Evolutionary conservation across 169 alveolate species (phyloP), one percentile per base, ranked within the genome.

Genomic region (Perkinsus marinus): DNA sequence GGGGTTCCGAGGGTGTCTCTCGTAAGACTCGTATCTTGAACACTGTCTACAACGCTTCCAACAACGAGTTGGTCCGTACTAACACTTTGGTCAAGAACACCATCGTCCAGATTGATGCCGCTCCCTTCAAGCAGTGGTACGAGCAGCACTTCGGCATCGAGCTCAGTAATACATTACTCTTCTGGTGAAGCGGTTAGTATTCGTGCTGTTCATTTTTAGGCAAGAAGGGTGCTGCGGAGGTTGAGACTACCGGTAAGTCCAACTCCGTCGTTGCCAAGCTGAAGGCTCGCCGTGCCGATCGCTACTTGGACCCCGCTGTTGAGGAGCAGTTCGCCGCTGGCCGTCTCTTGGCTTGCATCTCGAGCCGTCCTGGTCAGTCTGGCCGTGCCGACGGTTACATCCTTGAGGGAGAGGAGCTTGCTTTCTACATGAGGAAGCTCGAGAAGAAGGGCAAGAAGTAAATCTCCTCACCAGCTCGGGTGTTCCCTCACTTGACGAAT

Each of bases 1-100:
- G 99, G 99, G 98, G 98, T 39, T 94, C 99, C 69, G 99, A 98
- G 96, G 95, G 97, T 79, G 91, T 94, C 68, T 92, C 97, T 46
- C 92, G 97, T 47, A 98, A 97, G 95, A 96, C 99, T 91, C 98
- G 99, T 96, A 96, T 99, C 94, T 92, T 98, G 95, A 99, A 98
- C 92, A 99, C 98, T 93, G 99, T 98, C 90, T 99, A 98, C 98
- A 99, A 99, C 93, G 99, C 99, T 90, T 97, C 99, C 94, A 98
- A 98, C 97, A 99, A 99, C 97, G 99, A 99, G 96, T 95, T 98
- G 92, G 99, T 98, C 91, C 98, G 99, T 92, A 99, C 99, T 68
- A 98, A 98, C 96, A 98, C 99, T 39, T 94, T 99, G 93, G 99
- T 98, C 90, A 99, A 98, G 97, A 98, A 98, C 97, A 95, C 99